Evolutionary conservation across 768 basidiomycete species (phyloP), one percentile per base, ranked within the genome.

Genomic region (Suillus weaverae): DNA sequence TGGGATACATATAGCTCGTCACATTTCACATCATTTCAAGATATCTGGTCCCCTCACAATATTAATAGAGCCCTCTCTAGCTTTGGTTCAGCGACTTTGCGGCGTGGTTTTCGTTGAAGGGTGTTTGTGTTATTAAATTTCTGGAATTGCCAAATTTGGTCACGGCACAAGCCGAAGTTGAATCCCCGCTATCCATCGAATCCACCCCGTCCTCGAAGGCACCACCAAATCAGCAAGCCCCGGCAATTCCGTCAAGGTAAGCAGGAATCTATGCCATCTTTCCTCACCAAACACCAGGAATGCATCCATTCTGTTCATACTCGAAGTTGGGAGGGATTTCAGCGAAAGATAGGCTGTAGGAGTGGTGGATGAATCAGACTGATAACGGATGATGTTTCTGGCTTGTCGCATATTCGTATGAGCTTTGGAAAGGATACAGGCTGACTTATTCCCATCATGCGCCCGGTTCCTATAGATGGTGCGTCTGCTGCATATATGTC

Each of bases 231-330:
- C 67, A 68, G 66, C 70, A 71, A 72, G 67, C 55, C 71, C 74
- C 73, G 71, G 71, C 65, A 81, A 83, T 81, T 76, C 70, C 81
- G 73, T 81, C 87, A 87, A 88, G 85, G 86, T 88, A 78, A 85
- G 86, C 80, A 68, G 74, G 68, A 72, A 78, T 78, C 69, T 69
- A 73, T 68, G 73, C 67, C 63, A 56, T 62, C 68, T 55, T 32
- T 60, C 66, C 46, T 66, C 59, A 60, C 53, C 62, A 60, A 65
- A 65, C 32, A n/a, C 36, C 64, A 22, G 39, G 22, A 59, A 66
- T 67, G 67, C 62, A 64, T 67, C n/a, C 26, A 46, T 66, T 41
- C 33, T 16, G 48, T 57, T 38, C 55, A 11, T 39, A 51, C 18
- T 18, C 11, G 39, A 59, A 59, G 57, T 41, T 30, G 26, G 38